Evolutionary conservation across 2,329 filamentous ascomycete species (phyloP).

Genomic region (Rutstroemia sp.): DNA sequence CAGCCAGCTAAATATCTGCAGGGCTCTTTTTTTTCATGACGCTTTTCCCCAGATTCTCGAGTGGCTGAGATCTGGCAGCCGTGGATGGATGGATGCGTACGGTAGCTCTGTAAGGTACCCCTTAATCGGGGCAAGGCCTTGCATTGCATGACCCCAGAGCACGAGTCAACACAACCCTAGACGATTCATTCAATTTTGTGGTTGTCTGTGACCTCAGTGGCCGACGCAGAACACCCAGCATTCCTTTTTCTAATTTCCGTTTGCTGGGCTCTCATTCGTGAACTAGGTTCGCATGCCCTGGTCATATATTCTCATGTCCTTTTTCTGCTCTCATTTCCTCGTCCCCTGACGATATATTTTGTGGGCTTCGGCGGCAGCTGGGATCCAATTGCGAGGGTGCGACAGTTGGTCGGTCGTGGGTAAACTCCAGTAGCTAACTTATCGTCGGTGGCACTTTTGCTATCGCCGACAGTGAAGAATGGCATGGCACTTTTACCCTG

Average conservation of each 20-base stretch:
- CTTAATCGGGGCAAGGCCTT: background rate
- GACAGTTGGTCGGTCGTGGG: too few relatives aligned
- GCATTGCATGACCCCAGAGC: background rate
- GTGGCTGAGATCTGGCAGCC: constrained; percentile 3
- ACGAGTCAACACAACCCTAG: background rate
- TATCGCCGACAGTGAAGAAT: background rate
- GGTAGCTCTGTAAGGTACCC: background rate
- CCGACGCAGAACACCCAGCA: background rate
- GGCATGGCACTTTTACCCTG: background rate
- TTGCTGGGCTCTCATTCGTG: background rate
- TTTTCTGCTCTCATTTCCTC: background rate
- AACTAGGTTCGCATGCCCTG: background rate
- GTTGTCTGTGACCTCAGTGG: background rate
- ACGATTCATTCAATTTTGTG: background rate
- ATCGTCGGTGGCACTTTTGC: too few relatives aligned
- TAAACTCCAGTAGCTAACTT: too few relatives aligned
- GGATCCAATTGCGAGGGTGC: background rate
- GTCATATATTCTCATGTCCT: background rate
- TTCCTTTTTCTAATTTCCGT: background rate
- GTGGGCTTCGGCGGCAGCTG: background rate
- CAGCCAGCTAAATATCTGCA: background rate
- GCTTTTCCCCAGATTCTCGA: constrained; percentile 7
- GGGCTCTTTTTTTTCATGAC: background rate
- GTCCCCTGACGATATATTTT: background rate
- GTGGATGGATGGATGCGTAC: too few relatives aligned